Evolutionary conservation across 179 eudicot genomes (phyloP).

Genomic region (Gypsophila paniculata): DNA sequence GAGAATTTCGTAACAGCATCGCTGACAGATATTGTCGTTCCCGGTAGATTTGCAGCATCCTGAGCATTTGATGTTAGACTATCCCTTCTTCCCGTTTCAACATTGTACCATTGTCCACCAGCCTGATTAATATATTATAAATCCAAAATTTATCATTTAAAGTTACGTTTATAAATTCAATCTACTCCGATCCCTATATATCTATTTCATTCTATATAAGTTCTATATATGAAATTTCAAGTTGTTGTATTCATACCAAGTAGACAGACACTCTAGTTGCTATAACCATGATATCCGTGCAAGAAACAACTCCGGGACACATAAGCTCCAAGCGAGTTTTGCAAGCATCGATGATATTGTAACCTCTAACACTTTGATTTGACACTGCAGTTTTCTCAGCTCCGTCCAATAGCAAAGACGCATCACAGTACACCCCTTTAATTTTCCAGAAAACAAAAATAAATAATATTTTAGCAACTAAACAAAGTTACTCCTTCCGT

Average conservation of each 20-base stretch:
- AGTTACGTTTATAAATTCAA: no score
- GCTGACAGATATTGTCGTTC: conserved; percentile 33
- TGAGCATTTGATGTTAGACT: conserved; percentile 30
- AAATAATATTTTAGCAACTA: neutral
- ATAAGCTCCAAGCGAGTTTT: conserved; percentile 35
- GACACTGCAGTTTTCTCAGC: conserved; percentile 41
- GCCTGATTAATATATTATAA: no score
- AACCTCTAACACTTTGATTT: conserved; percentile 49
- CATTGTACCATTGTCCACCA: conserved; percentile 41
- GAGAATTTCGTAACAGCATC: conserved; percentile 23
- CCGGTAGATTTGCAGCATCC: conserved; percentile 36
- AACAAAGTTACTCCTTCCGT: neutral
- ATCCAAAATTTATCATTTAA: no score
- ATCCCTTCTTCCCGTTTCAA: conserved; percentile 54
- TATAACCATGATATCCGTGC: conserved; percentile 55
- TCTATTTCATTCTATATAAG: no score
- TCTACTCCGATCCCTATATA: no score
- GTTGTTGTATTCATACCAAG: no score
- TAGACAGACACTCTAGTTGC: conserved; percentile 48
- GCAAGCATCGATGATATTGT: conserved; percentile 44
- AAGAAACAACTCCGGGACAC: conserved; percentile 59
- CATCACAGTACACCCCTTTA: conserved; percentile 44
- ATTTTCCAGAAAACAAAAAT: neutral
- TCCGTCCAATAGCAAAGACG: conserved; percentile 52
- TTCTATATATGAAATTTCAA: no score